Percentiles rank a stretch among this genome's conserved stretches.
Evolutionary conservation across 2,329 filamentous ascomycete species (phyloP).

Genomic region (Aspergillus floridensis): DNA sequence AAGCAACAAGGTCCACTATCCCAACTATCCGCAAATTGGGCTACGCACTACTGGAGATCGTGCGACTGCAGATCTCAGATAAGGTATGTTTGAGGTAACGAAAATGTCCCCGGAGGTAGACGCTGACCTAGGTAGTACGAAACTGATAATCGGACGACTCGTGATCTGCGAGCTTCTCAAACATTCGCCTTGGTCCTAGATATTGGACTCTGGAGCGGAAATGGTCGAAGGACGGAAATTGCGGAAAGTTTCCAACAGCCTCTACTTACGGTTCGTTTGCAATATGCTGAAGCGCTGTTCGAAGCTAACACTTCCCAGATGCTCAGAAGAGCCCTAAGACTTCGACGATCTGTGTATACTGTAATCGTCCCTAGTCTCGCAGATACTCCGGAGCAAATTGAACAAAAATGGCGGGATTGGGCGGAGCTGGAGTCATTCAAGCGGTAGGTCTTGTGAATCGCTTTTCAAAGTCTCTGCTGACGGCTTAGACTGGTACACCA

Average conservation of each 20-base stretch:
- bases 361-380: conserved; percentile 51
- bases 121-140: conserved; percentile 21
- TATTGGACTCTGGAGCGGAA: conserved; percentile 58
- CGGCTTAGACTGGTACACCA: conserved; percentile 57
- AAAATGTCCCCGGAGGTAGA: conserved; percentile 53
- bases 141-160: conserved; percentile 50
- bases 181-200: conserved; percentile 52
- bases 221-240: conserved; percentile 59
- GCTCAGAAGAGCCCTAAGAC: conserved; percentile 57
- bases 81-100: conserved; percentile 46
- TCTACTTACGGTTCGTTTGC: conserved; percentile 44
- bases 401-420: conserved; percentile 66
- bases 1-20: conserved; percentile 38
- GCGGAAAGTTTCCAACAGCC: conserved; percentile 58
- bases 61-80: conserved; percentile 51
- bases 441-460: conserved; percentile 39
- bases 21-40: conserved; percentile 42
- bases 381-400: conserved; percentile 57
- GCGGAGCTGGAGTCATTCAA: conserved; percentile 65
- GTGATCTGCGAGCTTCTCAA: conserved; percentile 53
- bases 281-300: background rate
- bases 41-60: conserved; percentile 42
- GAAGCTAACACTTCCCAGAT: conserved; percentile 35
- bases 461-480: conserved; percentile 8
- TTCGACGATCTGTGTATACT: conserved; percentile 56